Base-by-base conservation (phyloP, 1,284 basidiomycete species). In the Apiotrichum gamsii region DNA sequence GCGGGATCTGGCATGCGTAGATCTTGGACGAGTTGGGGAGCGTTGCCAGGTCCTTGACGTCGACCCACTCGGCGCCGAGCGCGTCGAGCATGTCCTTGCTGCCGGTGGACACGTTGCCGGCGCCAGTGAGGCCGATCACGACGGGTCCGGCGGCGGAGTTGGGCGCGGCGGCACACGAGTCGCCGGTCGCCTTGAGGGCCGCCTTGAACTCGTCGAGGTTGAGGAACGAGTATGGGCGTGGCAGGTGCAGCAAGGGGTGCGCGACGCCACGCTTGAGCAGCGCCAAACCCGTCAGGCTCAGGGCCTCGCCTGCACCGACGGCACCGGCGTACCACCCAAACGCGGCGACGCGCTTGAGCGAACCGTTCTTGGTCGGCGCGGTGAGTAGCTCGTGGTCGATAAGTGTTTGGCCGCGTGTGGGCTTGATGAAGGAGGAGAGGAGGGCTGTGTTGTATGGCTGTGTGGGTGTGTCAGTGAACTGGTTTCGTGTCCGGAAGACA, bases 301-400 rank as follows among this genome's bases (percentile, higher is more conserved):
- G 76, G 0, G 85, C 83, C 70, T 93, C 89, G 1, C 89, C 78
- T 2, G 83, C 82, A 8, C 90, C 90, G 10, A 87, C 86, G 47
- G 87, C 86, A 65, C 89, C 88, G 1, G 89, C 88, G 60, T 82
- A 88, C 82, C 83, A 88, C 0, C 89, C 89, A 70, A 93, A 91
- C 0, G 84, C 89, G 11, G 90, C 87, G 0, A 84, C 85, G 18
- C 90, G 75, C 66, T 85, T 85, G 10, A 84, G 82, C 28, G 76
- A 73, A 4, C 57, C 55, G 13, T 58, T 52, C 19, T 45, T 45
- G 1, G 42, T 50, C 4, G 61, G 60, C 0, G 56, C 79, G 1
- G 81, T 84, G 21, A 94, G 73, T 4, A 91, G 78, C 61, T 93
- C 90, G 61, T 87, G 90, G 67, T 94, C 90, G 53, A 94, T 78